Percentiles rank a stretch among this genome's conserved stretches.
phyloP scores from a whole-genome alignment of 164 flowering plant genomes.

The Nymphaea colorata region DNA sequence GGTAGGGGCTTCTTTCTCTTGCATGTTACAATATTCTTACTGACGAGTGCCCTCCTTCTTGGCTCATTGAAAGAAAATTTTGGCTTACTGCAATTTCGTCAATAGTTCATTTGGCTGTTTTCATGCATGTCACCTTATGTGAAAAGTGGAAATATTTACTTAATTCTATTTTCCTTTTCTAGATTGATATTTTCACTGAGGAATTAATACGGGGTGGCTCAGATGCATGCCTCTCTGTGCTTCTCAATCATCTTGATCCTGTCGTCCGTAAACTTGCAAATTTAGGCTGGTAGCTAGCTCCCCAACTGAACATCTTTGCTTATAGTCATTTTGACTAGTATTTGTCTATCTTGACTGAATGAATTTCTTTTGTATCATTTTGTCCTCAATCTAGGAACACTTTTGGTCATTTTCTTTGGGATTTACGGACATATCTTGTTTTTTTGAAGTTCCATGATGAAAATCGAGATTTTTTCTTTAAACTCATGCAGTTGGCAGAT shows the following conservation, averaged over 20 bases:
- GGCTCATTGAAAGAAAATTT: no score
- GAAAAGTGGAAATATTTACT: background rate
- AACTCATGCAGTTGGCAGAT: constrained; percentile 20
- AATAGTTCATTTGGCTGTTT: no score
- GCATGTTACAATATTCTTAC: no score
- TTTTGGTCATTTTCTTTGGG: no score
- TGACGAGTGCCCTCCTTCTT: no score
- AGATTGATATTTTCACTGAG: constrained; percentile 24
- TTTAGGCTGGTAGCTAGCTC: constrained; percentile 17
- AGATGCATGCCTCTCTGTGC: constrained; percentile 17
- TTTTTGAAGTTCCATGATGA: background rate
- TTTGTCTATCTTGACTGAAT: no score
- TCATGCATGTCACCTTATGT: background rate
- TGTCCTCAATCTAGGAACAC: no score
- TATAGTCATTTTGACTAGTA: no score
- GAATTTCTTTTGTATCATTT: no score
- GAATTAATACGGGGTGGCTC: constrained; percentile 20
- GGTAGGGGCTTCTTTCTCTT: constrained; percentile 8
- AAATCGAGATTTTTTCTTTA: background rate
- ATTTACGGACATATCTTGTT: no score
- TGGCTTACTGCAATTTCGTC: no score
- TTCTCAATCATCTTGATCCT: constrained; percentile 19
- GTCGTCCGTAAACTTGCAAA: constrained; percentile 18
- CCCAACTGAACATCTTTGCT: no score
- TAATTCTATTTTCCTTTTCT: background rate